Evolutionary conservation across 2,329 filamentous ascomycete genomes (phyloP).

Genomic region (Pyricularia sp.): DNA sequence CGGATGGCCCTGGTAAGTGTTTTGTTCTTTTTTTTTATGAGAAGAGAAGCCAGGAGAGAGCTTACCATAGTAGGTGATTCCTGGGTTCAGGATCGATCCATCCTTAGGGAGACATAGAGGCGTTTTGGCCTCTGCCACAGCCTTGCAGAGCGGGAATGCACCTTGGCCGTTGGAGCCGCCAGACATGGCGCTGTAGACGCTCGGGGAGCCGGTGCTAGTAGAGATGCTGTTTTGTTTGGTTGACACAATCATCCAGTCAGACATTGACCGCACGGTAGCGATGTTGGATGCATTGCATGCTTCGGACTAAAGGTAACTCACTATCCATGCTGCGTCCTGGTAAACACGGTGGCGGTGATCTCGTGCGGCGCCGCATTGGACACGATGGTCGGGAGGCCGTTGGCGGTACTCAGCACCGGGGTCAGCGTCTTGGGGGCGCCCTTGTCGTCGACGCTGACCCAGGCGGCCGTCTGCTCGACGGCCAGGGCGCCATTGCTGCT

Average conservation of each 20-base stretch:
- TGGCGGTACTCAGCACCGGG: constrained; percentile 34
- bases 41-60: not conserved
- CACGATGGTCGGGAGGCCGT: constrained; percentile 32
- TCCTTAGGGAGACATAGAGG: constrained; percentile 42
- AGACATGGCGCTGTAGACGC: constrained; percentile 31
- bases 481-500: constrained; percentile 5
- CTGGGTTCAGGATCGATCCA: constrained; percentile 33
- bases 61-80: constrained; percentile 42
- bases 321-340: constrained; percentile 20
- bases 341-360: constrained; percentile 26
- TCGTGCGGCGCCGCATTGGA: constrained; percentile 28
- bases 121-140: constrained; percentile 32
- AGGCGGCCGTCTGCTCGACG: constrained; percentile 31
- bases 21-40: no score
- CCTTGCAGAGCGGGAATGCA: constrained; percentile 40
- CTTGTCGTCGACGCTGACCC: constrained; percentile 41
- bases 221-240: not conserved
- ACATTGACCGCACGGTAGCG: not conserved
- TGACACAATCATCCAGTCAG: no score
- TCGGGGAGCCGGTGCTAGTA: constrained; percentile 18
- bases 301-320: constrained; percentile 15
- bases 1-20: no score
- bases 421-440: constrained; percentile 39
- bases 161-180: constrained; percentile 25
- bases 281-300: not conserved